Evolutionary conservation across 495 filamentous ascomycete genomes (phyloP).

Genomic region (Acidomyces sp.): DNA sequence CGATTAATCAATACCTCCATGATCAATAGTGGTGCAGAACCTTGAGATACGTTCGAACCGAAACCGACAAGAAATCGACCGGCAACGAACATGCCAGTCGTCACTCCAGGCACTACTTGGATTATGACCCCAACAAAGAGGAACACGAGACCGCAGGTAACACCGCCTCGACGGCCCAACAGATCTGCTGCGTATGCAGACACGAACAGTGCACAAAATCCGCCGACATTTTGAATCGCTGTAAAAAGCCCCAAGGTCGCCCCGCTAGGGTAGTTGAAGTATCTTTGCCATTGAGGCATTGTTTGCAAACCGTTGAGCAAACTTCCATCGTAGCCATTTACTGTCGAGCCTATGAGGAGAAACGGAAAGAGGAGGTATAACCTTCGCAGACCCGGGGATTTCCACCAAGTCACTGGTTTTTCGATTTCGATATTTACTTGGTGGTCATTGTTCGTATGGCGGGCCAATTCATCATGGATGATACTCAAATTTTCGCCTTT

Average conservation of each 20-base stretch:
- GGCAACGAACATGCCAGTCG: slow-evolving; percentile 20
- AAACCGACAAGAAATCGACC: slow-evolving; percentile 9
- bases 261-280: slow-evolving; percentile 31
- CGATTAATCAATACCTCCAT: slow-evolving; percentile 34
- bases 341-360: slow-evolving; percentile 48
- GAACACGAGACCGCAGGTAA: slow-evolving; percentile 48
- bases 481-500: no score
- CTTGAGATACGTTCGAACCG: slow-evolving; percentile 10
- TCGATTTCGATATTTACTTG: no score
- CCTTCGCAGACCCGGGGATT: slow-evolving; percentile 23
- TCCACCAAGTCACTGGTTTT: slow-evolving; percentile 27
- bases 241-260: slow-evolving; percentile 26
- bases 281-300: slow-evolving; percentile 41
- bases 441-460: no score
- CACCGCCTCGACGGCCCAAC: slow-evolving; percentile 41
- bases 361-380: slow-evolving; percentile 30
- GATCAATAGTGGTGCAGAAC: slow-evolving; percentile 51
- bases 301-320: slow-evolving; percentile 60
- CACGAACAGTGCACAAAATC: slow-evolving; percentile 52
- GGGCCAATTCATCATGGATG: no score
- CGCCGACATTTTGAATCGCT: slow-evolving; percentile 43
- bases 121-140: slow-evolving; percentile 68
- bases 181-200: slow-evolving; percentile 57
- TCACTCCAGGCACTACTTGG: slow-evolving; percentile 42
- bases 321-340: slow-evolving; percentile 58